Evolutionary conservation across 2,329 filamentous ascomycete genomes (phyloP).

Genomic region (Exophiala xenobiotica): DNA sequence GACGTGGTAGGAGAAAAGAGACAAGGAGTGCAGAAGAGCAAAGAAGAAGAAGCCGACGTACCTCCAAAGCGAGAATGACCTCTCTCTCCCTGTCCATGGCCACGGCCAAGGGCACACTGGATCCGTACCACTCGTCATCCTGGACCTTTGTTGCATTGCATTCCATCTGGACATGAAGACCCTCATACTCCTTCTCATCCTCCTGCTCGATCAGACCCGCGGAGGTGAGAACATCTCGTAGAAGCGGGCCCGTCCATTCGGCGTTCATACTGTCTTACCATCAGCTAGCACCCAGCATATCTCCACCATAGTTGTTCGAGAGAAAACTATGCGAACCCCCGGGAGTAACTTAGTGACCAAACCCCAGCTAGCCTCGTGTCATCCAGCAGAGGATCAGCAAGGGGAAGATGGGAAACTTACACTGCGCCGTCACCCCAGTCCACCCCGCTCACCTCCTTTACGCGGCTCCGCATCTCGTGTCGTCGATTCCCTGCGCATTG

Average conservation of each 20-base stretch:
- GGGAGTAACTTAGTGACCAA: no score
- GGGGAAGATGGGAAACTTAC: no score
- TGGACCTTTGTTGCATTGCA: slow-evolving; percentile 52
- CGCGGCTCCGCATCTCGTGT: slow-evolving; percentile 58
- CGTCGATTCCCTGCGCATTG: slow-evolving; percentile 62
- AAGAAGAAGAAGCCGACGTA: slow-evolving; percentile 21
- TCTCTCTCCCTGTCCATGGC: slow-evolving; percentile 45
- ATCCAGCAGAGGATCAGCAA: background rate
- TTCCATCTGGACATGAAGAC: slow-evolving; percentile 54
- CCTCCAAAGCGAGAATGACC: slow-evolving; percentile 48
- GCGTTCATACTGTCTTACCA: slow-evolving; percentile 51
- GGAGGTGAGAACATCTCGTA: slow-evolving; percentile 51
- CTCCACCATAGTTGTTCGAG: no score
- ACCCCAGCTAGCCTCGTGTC: no score
- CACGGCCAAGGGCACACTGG: slow-evolving; percentile 50
- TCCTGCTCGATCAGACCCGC: slow-evolving; percentile 40
- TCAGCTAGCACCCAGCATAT: no score
- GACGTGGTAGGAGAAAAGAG: background rate
- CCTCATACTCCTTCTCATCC: slow-evolving; percentile 29
- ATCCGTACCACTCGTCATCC: slow-evolving; percentile 59
- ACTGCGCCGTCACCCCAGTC: slow-evolving; percentile 61
- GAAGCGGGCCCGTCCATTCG: slow-evolving; percentile 54
- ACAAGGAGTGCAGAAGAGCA: background rate
- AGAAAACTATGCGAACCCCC: no score
- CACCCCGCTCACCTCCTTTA: slow-evolving; percentile 60